Base-by-base conservation (phyloP, 1,284 basidiomycete species). In the Puccinia horiana region DNA sequence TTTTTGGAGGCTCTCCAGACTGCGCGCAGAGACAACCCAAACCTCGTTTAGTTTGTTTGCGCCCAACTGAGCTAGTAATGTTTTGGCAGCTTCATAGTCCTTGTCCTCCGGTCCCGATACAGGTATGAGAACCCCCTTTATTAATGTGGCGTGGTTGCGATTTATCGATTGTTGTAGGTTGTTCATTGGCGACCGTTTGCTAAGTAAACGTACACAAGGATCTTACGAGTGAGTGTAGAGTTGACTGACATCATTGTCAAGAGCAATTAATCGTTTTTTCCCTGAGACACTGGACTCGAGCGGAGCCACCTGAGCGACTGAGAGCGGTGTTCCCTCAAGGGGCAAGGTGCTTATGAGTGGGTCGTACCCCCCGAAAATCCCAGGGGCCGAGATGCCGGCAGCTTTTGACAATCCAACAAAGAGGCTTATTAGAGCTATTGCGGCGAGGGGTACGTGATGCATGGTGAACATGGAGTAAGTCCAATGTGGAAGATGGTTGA, bases 241-340 rank as follows among this genome's bases (percentile, higher is more conserved):
- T n/a, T 20, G 61, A 37, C 61, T 63, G 16, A 63, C 61, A 63
- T 63, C 61, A 37, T 63, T 63, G 35, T 63, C 61, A 37, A 23
- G 12, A 37, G 26, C 2, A 63, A 63, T 35, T 6, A 63, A 6
- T 35, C 4, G 9, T 63, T 16, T 35, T 14, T 63, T 58, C 6
- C 56, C 56, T 26, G 56, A 29, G 32, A n/a, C n/a, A n/a, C n/a
- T n/a, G n/a, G n/a, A n/a, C n/a, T n/a, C n/a, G n/a, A n/a, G n/a
- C n/a, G n/a, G n/a, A n/a, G 61, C 3, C 29, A 18, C 16, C 11
- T 18, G 1, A 29, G 2, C 61, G 61, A 12, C 3, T 9, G 32
- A 37, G 4, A 63, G 61, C 12, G 16, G 4, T 26, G 2, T 35
- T 1, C 56, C 20, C 56, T 5, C 2, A 54, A 54, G 14, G 18